Conservation (phyloP, 306 rosid species). For the Pyrus betulifolia region DNA sequence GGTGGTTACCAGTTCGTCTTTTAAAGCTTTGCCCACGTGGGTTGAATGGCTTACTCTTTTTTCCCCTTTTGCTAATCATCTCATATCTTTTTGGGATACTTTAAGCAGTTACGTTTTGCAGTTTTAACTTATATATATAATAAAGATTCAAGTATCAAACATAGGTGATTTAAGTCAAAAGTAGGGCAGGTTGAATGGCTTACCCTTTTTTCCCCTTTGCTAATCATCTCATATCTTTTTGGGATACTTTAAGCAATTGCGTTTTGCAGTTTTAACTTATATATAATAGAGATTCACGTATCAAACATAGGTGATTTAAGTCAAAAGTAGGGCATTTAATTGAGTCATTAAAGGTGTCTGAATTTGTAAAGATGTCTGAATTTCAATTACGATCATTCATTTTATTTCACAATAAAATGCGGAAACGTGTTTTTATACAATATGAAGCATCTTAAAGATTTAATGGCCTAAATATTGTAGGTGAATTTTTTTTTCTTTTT, state of each 20-base stretch:
- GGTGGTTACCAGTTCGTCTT: not conserved
- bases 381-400: not conserved
- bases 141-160: not conserved
- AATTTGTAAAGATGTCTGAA: too few species aligned
- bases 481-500: too few species aligned
- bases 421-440: not conserved
- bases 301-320: not conserved
- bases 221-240: not conserved
- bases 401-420: not conserved
- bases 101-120: not conserved
- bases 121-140: not conserved
- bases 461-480: not conserved
- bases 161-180: too few species aligned
- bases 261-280: not conserved
- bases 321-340: not conserved
- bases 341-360: not conserved
- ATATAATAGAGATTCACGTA: too few species aligned
- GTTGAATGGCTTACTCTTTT: not conserved
- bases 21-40: not conserved
- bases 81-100: not conserved
- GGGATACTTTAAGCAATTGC: not conserved
- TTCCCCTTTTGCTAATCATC: not conserved
- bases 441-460: not conserved
- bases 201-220: not conserved
- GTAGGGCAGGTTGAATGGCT: not conserved